Evolutionary conservation across 331 rosid genomes (phyloP).

Genomic region (Acacia concinna): DNA sequence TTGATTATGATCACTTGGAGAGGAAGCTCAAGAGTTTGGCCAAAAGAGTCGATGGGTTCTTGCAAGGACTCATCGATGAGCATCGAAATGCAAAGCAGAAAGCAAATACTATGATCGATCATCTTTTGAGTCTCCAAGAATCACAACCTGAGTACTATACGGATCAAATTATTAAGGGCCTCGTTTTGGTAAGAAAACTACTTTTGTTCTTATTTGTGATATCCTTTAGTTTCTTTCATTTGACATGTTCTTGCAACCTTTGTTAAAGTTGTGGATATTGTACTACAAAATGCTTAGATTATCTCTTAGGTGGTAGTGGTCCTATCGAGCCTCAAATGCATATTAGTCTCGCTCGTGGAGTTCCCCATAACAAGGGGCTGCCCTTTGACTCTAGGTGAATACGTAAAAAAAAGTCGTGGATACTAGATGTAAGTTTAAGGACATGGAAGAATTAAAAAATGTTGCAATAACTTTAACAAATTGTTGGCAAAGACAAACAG

Average conservation of each 20-base stretch:
- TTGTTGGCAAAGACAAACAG: too few species aligned
- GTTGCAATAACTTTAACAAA: too few species aligned
- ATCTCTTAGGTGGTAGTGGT: too few species aligned
- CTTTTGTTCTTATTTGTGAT: not conserved
- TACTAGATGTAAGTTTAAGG: too few species aligned
- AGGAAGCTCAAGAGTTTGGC: not conserved
- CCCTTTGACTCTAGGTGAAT: too few species aligned
- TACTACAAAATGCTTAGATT: too few species aligned
- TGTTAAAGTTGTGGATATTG: not conserved
- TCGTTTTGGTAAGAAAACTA: not conserved
- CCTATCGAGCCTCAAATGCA: too few species aligned
- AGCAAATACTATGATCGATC: conserved; percentile 3
- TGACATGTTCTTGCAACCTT: not conserved
- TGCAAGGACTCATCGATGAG: conserved; percentile 17
- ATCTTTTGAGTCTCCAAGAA: not conserved
- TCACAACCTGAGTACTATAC: not conserved
- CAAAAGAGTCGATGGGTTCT: not conserved
- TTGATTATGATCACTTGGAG: not conserved
- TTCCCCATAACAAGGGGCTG: too few species aligned
- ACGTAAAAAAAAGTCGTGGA: too few species aligned
- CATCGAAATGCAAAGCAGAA: not conserved
- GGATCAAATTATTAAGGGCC: not conserved
- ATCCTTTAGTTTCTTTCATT: not conserved
- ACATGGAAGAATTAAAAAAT: too few species aligned
- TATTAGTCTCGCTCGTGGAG: too few species aligned